Evolutionary conservation across 1,284 basidiomycete species (phyloP).

Genomic region (Singerocomus rubriflavus): DNA sequence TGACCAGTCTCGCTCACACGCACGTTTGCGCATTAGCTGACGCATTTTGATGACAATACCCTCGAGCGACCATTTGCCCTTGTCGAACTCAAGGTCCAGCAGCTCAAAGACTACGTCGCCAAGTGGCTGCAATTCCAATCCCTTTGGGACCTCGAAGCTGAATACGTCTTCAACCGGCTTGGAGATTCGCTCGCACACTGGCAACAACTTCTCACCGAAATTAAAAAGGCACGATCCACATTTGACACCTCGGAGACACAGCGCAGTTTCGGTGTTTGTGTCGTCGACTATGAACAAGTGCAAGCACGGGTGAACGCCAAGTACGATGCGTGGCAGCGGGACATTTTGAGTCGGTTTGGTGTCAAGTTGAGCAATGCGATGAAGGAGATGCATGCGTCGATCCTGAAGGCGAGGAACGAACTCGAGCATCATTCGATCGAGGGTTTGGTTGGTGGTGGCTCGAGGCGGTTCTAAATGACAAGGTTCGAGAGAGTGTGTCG

Average conservation of each 20-base stretch:
- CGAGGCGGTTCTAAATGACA: conserved; percentile 44
- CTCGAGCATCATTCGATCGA: conserved; percentile 82
- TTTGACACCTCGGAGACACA: conserved; percentile 97
- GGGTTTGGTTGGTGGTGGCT: conserved; percentile 48
- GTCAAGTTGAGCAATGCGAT: conserved; percentile 89
- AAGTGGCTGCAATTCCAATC: conserved; percentile 99
- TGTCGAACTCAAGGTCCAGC: conserved; percentile 85
- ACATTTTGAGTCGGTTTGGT: conserved; percentile 90
- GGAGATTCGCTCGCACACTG: conserved; percentile 91
- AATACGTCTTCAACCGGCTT: conserved; percentile 92
- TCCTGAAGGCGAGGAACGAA: conserved; percentile 91
- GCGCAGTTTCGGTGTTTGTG: conserved; percentile 88
- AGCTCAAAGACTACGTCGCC: conserved; percentile 86
- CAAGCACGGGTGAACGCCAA: conserved; percentile 97
- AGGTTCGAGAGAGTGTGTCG: too few relatives aligned
- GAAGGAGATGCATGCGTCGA: conserved; percentile 94
- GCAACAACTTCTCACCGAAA: conserved; percentile 94
- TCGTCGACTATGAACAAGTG: conserved; percentile 97
- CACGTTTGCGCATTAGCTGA: conserved; percentile 56
- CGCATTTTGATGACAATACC: conserved; percentile 69
- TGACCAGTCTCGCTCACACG: not conserved
- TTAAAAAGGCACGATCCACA: conserved; percentile 93
- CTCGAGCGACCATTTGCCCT: conserved; percentile 83
- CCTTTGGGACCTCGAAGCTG: conserved; percentile 96
- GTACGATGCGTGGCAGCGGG: conserved; percentile 97